These are phyloP conservation scores for Elongisporangium undulatum DNA, from an alignment of 352 stramenopile genomes.

Conservation along the genomic window DNA sequence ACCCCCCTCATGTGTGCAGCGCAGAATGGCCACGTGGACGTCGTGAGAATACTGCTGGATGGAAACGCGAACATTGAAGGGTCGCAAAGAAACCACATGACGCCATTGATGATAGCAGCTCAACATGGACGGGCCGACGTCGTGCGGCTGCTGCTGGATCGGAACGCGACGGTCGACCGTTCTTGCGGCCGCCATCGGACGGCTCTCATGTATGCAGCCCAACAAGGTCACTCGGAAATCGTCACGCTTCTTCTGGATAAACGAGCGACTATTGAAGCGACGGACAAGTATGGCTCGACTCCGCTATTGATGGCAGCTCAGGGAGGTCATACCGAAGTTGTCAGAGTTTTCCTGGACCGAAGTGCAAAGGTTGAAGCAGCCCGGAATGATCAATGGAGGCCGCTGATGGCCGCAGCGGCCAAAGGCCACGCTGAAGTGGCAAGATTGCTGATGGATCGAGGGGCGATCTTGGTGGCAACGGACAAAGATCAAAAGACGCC, in stretches of 20 bases:
- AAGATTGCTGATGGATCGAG: background rate
- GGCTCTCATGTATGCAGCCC: background rate
- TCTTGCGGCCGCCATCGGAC: constrained; percentile 4
- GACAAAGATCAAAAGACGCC: background rate
- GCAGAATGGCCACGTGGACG: constrained; percentile 4
- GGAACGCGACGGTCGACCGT: background rate
- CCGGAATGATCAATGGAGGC: background rate
- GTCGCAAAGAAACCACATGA: background rate
- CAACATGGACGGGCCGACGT: background rate
- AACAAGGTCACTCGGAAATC: background rate
- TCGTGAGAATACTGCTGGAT: constrained; percentile 7
- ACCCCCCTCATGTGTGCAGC: constrained; percentile 4
- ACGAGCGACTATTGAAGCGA: background rate
- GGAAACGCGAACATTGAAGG: constrained; percentile 1
- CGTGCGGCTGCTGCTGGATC: background rate
- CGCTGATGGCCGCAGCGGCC: background rate
- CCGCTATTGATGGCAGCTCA: background rate
- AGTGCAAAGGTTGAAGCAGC: background rate
- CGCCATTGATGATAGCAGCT: background rate
- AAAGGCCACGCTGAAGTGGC: background rate
- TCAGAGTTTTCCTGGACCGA: background rate
- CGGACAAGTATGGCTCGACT: background rate
- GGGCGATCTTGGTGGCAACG: background rate
- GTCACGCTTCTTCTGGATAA: background rate
- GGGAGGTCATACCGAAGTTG: background rate